A percentile compares a stretch with the other conserved stretches of the same genome.
Evolutionary conservation across 148 eudicot genomes (phyloP).

Genomic region (Diospyros kaki): DNA sequence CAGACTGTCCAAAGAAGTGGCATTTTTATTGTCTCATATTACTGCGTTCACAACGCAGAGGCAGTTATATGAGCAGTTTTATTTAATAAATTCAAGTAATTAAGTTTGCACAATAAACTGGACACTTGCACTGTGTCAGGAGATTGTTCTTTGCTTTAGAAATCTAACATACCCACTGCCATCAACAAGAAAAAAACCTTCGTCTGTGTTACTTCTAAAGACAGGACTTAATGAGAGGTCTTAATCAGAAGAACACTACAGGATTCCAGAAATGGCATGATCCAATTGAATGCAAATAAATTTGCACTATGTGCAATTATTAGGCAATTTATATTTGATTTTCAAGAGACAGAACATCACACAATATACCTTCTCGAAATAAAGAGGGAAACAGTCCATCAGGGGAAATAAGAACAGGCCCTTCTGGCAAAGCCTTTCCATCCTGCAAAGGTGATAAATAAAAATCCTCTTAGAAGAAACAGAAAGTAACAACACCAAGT

Average conservation of each 20-base stretch:
- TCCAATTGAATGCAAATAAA: background rate
- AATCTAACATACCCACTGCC: too few relatives aligned
- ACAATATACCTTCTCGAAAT: conserved; percentile 74
- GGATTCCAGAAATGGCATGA: background rate
- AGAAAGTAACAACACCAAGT: background rate
- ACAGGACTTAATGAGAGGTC: background rate
- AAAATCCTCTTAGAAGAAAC: conserved; percentile 6
- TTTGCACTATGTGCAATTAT: background rate
- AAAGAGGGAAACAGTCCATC: conserved; percentile 97
- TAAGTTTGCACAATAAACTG: too few relatives aligned
- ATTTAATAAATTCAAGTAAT: too few relatives aligned
- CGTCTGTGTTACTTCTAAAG: background rate
- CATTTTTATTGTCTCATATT: too few relatives aligned
- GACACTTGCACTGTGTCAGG: too few relatives aligned
- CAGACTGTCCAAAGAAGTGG: too few relatives aligned
- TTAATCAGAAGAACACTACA: conserved; percentile 3
- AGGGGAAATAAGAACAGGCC: conserved; percentile 93
- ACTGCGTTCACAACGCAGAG: too few relatives aligned
- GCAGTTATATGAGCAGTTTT: too few relatives aligned
- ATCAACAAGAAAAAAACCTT: too few relatives aligned
- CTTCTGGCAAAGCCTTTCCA: conserved; percentile 90
- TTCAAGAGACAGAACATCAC: background rate
- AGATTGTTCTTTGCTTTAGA: too few relatives aligned
- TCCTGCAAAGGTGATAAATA: conserved; percentile 42
- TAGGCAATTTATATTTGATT: background rate